Percentiles rank a stretch among this genome's conserved stretches.
Evolutionary conservation across 768 basidiomycete genomes (phyloP).

Genomic region (Exsudoporus frostii): DNA sequence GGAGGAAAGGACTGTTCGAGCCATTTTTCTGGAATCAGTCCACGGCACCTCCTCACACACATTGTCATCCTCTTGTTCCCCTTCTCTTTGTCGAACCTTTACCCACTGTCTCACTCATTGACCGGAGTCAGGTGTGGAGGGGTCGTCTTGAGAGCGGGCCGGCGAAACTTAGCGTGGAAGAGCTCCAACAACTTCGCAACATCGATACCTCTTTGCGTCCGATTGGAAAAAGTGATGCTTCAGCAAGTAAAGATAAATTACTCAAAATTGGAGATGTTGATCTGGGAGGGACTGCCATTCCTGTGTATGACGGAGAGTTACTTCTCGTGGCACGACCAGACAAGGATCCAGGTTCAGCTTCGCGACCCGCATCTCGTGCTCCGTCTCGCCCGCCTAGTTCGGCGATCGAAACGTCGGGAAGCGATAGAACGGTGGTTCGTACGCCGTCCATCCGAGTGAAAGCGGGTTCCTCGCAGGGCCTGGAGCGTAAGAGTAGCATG

Average conservation of each 20-base stretch:
- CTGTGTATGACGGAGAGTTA: conserved; percentile 72
- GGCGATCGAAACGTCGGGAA: conserved; percentile 39
- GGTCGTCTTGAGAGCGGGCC: conserved; percentile 66
- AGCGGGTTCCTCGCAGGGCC: conserved; percentile 59
- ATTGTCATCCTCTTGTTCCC: conserved; percentile 53
- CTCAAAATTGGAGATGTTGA: conserved; percentile 41
- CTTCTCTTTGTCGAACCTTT: conserved; percentile 75
- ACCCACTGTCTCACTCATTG: conserved; percentile 63
- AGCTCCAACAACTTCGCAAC: conserved; percentile 55
- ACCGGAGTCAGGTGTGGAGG: conserved; percentile 60
- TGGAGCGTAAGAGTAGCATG: conserved; percentile 76
- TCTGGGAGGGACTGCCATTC: conserved; percentile 65
- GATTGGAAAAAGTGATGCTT: conserved; percentile 15
- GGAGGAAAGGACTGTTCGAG: conserved; percentile 71
- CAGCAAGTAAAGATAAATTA: conserved; percentile 24
- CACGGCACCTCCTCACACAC: conserved; percentile 33
- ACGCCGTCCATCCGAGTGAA: conserved; percentile 78
- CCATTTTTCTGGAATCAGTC: conserved; percentile 69
- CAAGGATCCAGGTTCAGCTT: conserved; percentile 43
- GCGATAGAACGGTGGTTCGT: conserved; percentile 46
- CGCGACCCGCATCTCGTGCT: conserved; percentile 56
- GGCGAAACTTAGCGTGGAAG: conserved; percentile 45
- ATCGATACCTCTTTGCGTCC: conserved; percentile 45
- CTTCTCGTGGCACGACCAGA: conserved; percentile 62
- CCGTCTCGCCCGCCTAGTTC: conserved; percentile 74